These are phyloP conservation scores for Pestalotiopsis sp. DNA, from an alignment of 2,329 filamentous ascomycete species.

Conservation along the genomic window DNA sequence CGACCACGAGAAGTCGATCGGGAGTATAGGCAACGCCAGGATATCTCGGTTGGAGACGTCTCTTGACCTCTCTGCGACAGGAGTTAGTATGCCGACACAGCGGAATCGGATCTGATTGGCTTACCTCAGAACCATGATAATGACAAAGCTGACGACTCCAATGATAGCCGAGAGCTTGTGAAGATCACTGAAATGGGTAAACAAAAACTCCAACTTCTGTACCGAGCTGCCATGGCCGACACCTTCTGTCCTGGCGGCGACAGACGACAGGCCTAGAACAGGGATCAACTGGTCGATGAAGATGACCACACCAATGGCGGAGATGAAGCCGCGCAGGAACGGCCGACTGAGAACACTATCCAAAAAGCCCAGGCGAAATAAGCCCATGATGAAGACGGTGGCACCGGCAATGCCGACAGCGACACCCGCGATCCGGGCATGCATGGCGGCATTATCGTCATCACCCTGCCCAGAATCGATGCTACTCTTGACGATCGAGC, in stretches of 20 bases:
- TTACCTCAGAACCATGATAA: conserved; percentile 90
- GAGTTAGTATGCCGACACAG: conserved; percentile 9
- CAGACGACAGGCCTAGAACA: conserved; percentile 74
- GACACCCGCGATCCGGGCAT: conserved; percentile 84
- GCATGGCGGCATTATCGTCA: conserved; percentile 66
- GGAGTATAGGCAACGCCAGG: conserved; percentile 85
- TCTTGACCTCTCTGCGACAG: conserved; percentile 71
- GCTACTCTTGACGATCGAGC: conserved; percentile 79
- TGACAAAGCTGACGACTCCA: conserved; percentile 75
- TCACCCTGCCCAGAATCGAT: conserved; percentile 68
- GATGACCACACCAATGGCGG: conserved; percentile 94
- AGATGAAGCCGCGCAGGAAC: conserved; percentile 94
- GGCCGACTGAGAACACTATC: conserved; percentile 93
- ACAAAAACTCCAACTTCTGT: conserved; percentile 81
- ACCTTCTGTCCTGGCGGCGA: conserved; percentile 63
- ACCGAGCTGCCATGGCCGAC: conserved; percentile 83
- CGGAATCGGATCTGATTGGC: conserved; percentile 23
- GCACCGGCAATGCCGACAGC: conserved; percentile 85
- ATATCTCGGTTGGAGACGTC: conserved; percentile 75
- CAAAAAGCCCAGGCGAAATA: conserved; percentile 85
- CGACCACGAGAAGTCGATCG: conserved; percentile 87
- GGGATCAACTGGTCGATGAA: conserved; percentile 93
- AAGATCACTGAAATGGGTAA: conserved; percentile 63
- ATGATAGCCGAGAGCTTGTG: conserved; percentile 78
- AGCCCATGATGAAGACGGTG: conserved; percentile 83